phyloP scores from a whole-genome alignment of 2,329 filamentous ascomycete genomes.

The Fusarium sp. region DNA sequence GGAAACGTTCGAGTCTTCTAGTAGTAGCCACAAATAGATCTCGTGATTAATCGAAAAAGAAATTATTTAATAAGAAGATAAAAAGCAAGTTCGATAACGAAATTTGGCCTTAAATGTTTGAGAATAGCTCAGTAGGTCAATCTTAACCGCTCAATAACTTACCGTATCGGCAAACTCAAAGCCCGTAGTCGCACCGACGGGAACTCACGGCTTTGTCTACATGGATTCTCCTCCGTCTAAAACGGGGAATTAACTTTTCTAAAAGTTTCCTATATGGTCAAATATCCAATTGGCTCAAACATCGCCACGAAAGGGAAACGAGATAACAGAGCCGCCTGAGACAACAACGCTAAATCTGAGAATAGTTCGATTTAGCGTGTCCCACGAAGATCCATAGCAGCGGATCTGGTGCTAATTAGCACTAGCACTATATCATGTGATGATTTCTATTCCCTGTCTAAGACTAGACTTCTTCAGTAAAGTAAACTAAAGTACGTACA shows the following conservation, averaged over 20 bases:
- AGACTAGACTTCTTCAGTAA: background rate
- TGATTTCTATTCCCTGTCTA: background rate
- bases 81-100: background rate
- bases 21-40: background rate
- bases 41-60: background rate
- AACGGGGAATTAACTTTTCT: background rate
- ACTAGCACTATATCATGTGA: slow-evolving; percentile 28
- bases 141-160: background rate
- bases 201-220: background rate
- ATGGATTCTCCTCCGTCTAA: background rate
- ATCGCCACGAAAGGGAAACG: background rate
- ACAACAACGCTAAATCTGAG: slow-evolving; percentile 24
- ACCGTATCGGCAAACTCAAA: background rate
- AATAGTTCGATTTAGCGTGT: background rate
- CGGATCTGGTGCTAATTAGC: slow-evolving; percentile 14
- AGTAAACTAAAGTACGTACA: no score
- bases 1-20: background rate
- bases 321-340: slow-evolving; percentile 26
- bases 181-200: background rate
- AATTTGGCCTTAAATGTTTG: background rate
- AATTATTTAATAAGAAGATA: background rate
- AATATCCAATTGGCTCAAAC: background rate
- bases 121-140: no score
- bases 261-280: background rate
- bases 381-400: slow-evolving; percentile 5